Conservation (phyloP, 495 filamentous ascomycete species). For the Articulospora tetracladia region DNA sequence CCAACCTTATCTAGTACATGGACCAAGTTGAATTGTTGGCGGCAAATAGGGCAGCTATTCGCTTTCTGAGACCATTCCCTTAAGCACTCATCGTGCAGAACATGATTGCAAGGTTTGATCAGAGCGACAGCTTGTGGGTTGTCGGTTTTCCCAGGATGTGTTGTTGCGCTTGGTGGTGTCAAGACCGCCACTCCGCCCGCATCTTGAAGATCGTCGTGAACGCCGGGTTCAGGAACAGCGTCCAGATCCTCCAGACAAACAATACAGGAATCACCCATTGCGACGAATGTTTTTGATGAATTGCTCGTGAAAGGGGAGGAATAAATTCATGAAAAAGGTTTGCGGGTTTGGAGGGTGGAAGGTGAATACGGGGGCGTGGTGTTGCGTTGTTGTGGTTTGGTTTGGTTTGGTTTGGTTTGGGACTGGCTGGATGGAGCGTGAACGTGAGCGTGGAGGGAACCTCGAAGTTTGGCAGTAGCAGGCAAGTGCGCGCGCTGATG, state of each 20-base stretch:
- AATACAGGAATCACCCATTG: conserved; percentile 76
- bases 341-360: conserved; percentile 11
- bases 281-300: conserved; percentile 16
- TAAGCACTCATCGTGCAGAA: conserved; percentile 86
- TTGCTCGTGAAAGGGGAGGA: conserved; percentile 4
- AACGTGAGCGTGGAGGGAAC: not conserved
- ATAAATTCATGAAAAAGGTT: conserved; percentile 37
- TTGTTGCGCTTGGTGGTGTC: conserved; percentile 29
- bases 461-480: conserved; percentile 4
- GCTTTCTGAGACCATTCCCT: conserved; percentile 92
- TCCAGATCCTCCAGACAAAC: conserved; percentile 92
- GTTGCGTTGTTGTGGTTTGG: conserved; percentile 2
- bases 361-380: conserved; percentile 7
- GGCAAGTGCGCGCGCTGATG: not conserved
- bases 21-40: conserved; percentile 84
- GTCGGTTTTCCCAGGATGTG: conserved; percentile 22
- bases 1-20: conserved; percentile 72
- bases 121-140: conserved; percentile 40
- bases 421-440: too few species aligned
- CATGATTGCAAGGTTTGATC: conserved; percentile 73
- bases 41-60: conserved; percentile 97
- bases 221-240: conserved; percentile 32
- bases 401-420: too few species aligned
- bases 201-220: conserved; percentile 34
- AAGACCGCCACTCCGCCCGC: conserved; percentile 25